phyloP scores from a whole-genome alignment of 495 filamentous ascomycete genomes.

The Articulospora tetracladia region DNA sequence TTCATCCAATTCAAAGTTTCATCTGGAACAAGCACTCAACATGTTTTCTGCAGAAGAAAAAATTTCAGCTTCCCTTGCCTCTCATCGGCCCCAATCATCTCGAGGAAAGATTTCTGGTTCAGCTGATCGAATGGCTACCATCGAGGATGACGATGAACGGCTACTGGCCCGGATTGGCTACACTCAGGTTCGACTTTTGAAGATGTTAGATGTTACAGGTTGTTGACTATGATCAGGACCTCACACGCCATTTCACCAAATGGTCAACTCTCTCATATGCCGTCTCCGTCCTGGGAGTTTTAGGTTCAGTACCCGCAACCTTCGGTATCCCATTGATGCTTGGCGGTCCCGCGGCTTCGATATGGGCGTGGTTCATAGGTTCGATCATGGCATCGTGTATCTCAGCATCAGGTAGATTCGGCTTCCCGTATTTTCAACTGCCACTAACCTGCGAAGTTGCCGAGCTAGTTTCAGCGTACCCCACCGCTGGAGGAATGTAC shows the following conservation, averaged over 20 bases:
- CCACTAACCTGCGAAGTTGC: conserved; percentile 32
- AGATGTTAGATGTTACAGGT: neutral
- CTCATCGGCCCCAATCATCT: neutral
- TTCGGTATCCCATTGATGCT: conserved; percentile 58
- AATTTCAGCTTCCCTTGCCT: no score
- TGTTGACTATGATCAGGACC: conserved; percentile 38
- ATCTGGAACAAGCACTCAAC: neutral
- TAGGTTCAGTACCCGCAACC: conserved; percentile 68
- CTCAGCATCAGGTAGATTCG: neutral
- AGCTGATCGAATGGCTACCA: conserved; percentile 37
- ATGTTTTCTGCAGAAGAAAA: neutral
- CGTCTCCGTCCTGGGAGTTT: conserved; percentile 66
- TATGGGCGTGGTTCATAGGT: conserved; percentile 71
- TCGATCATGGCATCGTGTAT: conserved; percentile 32
- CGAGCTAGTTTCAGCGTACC: conserved; percentile 60
- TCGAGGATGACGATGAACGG: conserved; percentile 62
- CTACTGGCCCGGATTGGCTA: conserved; percentile 65
- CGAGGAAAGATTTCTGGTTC: neutral
- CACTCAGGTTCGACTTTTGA: conserved; percentile 48
- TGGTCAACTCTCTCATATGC: conserved; percentile 75
- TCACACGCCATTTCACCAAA: conserved; percentile 65
- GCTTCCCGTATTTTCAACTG: neutral
- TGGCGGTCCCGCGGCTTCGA: conserved; percentile 66
- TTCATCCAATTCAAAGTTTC: no score
- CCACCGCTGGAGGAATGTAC: conserved; percentile 62